Evolutionary conservation across 2,329 filamentous ascomycete species (phyloP).

Genomic region (Byssoonygena ceratinophila): DNA sequence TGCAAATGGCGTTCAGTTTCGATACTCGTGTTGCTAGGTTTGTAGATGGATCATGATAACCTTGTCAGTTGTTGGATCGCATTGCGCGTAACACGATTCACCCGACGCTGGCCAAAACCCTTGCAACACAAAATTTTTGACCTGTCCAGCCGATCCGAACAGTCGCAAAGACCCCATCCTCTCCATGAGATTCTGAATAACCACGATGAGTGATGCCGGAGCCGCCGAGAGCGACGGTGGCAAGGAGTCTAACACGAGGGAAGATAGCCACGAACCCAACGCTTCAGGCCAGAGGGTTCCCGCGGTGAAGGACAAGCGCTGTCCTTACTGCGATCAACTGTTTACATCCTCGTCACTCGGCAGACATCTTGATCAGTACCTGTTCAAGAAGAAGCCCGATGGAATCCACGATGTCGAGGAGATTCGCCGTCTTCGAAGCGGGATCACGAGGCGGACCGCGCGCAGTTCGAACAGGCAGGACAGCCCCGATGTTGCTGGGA

Average conservation of each 20-base stretch:
- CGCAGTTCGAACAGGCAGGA: slow-evolving; percentile 55
- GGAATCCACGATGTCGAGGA: slow-evolving; percentile 83
- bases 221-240: slow-evolving; percentile 11
- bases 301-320: slow-evolving; percentile 72
- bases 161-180: not conserved
- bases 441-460: slow-evolving; percentile 77
- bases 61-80: not conserved
- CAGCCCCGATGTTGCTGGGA: slow-evolving; percentile 46
- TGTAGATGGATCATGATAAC: not conserved
- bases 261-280: slow-evolving; percentile 8
- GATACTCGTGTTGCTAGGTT: not conserved
- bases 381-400: slow-evolving; percentile 88
- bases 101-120: not conserved
- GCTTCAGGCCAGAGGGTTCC: slow-evolving; percentile 26
- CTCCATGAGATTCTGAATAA: slow-evolving; percentile 4
- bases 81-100: not conserved
- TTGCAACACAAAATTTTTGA: slow-evolving; percentile 1
- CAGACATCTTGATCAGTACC: slow-evolving; percentile 86
- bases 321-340: slow-evolving; percentile 75
- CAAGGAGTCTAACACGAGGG: slow-evolving; percentile 8
- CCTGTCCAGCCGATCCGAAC: not conserved
- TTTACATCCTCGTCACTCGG: slow-evolving; percentile 93
- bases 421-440: slow-evolving; percentile 70
- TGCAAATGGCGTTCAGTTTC: not conserved
- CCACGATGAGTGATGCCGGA: slow-evolving; percentile 13